Percentiles rank a stretch among this genome's conserved stretches.
These are phyloP conservation scores for Cymodocea nodosa DNA, from an alignment of 116 monocot species.

Conservation along the genomic window DNA sequence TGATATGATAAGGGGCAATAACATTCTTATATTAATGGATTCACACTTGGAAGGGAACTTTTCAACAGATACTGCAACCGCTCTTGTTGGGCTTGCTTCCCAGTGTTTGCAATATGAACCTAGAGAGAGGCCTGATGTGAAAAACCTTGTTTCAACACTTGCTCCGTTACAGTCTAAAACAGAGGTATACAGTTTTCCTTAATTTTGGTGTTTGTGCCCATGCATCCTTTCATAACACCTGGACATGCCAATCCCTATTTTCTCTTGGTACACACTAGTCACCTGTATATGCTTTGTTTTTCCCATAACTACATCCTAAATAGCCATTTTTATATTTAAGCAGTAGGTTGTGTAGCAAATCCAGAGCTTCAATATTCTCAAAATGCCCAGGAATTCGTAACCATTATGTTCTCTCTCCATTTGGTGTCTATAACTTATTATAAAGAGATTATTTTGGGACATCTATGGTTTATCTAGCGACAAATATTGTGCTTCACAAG, in stretches of 20 bases:
- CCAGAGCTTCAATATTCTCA: too few relatives aligned
- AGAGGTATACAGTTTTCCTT: slow-evolving; percentile 30
- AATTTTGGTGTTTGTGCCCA: neutral
- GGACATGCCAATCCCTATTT: neutral
- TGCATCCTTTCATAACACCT: neutral
- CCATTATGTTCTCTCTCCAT: too few relatives aligned
- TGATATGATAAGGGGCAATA: slow-evolving; percentile 88
- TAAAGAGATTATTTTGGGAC: too few relatives aligned
- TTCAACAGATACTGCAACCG: slow-evolving; percentile 80
- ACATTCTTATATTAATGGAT: slow-evolving; percentile 73
- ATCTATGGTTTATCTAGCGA: too few relatives aligned
- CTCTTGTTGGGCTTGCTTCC: slow-evolving; percentile 78
- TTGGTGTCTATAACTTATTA: too few relatives aligned
- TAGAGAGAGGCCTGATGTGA: slow-evolving; percentile 67
- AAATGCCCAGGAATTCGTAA: too few relatives aligned
- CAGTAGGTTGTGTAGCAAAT: too few relatives aligned
- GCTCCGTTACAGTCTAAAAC: slow-evolving; percentile 78
- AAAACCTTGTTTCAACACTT: slow-evolving; percentile 60
- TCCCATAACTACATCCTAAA: too few relatives aligned
- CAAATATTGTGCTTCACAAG: too few relatives aligned
- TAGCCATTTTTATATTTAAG: too few relatives aligned
- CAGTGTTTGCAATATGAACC: slow-evolving; percentile 84
- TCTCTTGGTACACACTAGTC: neutral
- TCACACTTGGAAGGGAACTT: slow-evolving; percentile 92
- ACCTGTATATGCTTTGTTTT: too few relatives aligned